Conservation (phyloP, 2,329 filamentous ascomycete genomes). For the Hymenoscyphus salicellus region DNA sequence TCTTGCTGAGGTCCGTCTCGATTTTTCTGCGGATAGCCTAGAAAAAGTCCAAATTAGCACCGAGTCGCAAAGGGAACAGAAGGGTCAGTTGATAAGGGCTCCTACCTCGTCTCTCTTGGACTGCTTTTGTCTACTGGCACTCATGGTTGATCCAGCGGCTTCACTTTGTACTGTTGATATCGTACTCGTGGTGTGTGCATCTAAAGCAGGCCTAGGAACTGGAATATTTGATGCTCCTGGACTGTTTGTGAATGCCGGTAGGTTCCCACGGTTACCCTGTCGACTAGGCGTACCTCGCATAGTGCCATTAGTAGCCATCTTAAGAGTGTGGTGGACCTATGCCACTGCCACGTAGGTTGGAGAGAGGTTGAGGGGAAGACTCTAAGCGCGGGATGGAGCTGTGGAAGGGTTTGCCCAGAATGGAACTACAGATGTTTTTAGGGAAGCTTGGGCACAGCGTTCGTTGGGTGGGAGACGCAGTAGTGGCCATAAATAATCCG, state of each 20-base stretch:
- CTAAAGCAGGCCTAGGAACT: slow-evolving; percentile 71
- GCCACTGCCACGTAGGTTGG: background rate
- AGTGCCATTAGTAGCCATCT: slow-evolving; percentile 44
- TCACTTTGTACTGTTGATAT: slow-evolving; percentile 49
- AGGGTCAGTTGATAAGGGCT: slow-evolving; percentile 1
- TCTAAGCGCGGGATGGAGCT: slow-evolving; percentile 13
- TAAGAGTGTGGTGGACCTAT: slow-evolving; percentile 5
- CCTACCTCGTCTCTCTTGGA: slow-evolving; percentile 95
- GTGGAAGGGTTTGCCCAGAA: slow-evolving; percentile 1
- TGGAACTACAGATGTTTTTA: background rate
- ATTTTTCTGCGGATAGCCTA: slow-evolving; percentile 96
- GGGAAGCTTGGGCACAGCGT: background rate
- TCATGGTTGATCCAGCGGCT: slow-evolving; percentile 64
- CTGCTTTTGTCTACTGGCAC: slow-evolving; percentile 93
- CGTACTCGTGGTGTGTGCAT: slow-evolving; percentile 46
- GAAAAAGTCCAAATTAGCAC: slow-evolving; percentile 17
- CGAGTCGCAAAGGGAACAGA: background rate
- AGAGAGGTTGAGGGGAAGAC: slow-evolving; percentile 13
- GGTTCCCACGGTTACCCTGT: slow-evolving; percentile 54
- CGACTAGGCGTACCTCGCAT: slow-evolving; percentile 68
- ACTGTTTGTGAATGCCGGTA: slow-evolving; percentile 56
- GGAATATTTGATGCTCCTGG: slow-evolving; percentile 64
- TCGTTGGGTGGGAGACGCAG: background rate
- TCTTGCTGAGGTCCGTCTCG: slow-evolving; percentile 96
- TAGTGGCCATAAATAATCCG: background rate